Evolutionary conservation across 1,139 yeast species (phyloP), one percentile per base, ranked within the genome.

Genomic region (Scheffersomyces parashehatae): DNA sequence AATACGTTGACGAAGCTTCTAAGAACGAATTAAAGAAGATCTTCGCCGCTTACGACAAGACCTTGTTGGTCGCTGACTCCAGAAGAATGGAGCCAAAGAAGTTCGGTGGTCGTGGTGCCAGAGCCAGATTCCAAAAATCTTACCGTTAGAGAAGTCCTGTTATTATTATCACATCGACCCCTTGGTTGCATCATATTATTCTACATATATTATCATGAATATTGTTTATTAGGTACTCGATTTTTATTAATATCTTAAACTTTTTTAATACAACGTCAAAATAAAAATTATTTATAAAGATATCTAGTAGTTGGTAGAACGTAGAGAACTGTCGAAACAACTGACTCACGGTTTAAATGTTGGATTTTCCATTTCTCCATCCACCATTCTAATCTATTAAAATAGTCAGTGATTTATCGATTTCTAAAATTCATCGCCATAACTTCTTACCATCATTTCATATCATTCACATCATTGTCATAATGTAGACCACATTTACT

Each of bases 51-150:
- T 95, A 91, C 86, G 99, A 93, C 93, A 91, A 97, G 83, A 90
- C 99, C 76, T 86, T 93, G 77, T 88, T 93, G 79, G 95, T 93
- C 77, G 99, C 99, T 67, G 99, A 93, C 79, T 83, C 98, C 69
- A 90, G 99, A 88, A 93, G 96, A 86, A 86, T 91, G 86, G 99
- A 93, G 84, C 99, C 99, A 86, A 93, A 93, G 97, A 93, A 93
- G 85, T 93, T 91, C 83, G 99, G 99, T 85, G 99, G 99, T 85
- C 96, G 95, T 81, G 99, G 99, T 89, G 99, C 99, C 82, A 93
- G 99, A 83, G 95, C 99, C 75, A 91, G 98, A 84, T 93, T 88
- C 97, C 99, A 93, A 85, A 93, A 93, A 81, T 93, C 99, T 78
- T 93, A 93, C 95, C 99, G 99, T 90, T 93, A 91, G 83, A 55